Evolutionary conservation across 192 early-diverging fungal genomes (phyloP).

Genomic region (Geranomyces michiganensis): DNA sequence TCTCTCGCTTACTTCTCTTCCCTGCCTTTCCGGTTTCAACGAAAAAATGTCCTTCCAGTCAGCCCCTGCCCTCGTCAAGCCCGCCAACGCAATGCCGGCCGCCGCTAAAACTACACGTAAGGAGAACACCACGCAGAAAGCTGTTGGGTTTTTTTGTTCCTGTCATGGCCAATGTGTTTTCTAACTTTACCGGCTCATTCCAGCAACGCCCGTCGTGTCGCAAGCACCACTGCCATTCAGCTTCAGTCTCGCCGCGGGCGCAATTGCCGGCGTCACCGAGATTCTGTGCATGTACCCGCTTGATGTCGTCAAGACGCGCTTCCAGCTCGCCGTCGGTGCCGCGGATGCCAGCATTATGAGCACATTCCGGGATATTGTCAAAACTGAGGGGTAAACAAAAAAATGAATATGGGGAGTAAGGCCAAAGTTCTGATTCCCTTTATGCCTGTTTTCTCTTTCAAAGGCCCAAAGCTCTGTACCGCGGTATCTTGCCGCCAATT

Average conservation of each 20-base stretch:
- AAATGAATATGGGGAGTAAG: background rate
- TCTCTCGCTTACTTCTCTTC: too few relatives aligned
- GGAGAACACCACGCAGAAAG: too few relatives aligned
- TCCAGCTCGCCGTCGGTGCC: conserved; percentile 79
- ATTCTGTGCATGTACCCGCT: conserved; percentile 94
- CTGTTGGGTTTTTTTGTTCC: too few relatives aligned
- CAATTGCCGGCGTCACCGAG: conserved; percentile 72
- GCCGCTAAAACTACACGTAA: too few relatives aligned
- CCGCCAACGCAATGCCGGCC: too few relatives aligned
- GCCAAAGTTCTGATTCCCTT: background rate
- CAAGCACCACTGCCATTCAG: conserved; percentile 4
- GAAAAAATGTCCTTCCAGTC: too few relatives aligned
- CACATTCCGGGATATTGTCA: conserved; percentile 68
- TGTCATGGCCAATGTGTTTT: too few relatives aligned
- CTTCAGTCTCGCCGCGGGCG: conserved; percentile 33
- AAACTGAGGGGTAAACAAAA: conserved; percentile 63
- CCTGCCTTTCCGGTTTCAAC: too few relatives aligned
- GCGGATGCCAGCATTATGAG: conserved; percentile 66
- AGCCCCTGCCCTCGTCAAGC: too few relatives aligned
- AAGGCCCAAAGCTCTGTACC: conserved; percentile 35
- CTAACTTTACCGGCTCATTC: too few relatives aligned
- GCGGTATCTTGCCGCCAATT: conserved; percentile 91
- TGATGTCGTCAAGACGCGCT: conserved; percentile 91
- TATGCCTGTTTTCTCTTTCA: background rate
- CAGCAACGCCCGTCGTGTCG: background rate